Evolutionary conservation across 2,329 filamentous ascomycete genomes (phyloP), one percentile per base, ranked within the genome.

Genomic region (Diaporthe humulicola): DNA sequence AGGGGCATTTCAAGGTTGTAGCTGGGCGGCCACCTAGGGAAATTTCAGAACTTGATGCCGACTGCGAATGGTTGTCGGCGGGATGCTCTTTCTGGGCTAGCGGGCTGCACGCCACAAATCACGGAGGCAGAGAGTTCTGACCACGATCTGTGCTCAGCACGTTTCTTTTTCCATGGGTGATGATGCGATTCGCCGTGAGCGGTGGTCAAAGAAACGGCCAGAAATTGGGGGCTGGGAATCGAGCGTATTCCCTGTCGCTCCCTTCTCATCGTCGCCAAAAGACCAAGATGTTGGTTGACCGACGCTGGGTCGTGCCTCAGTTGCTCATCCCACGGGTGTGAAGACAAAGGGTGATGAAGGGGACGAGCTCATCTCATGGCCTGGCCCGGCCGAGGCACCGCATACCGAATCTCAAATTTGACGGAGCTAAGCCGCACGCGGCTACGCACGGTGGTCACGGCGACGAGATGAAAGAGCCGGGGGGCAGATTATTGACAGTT

Each of bases 361-460:
- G 45, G 64, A 52, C 45, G 45, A 52, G 36, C 64, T 67, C 45
- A 40, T 69, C 48, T 67, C 61, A 19, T 28, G 45, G 69, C 40
- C 54, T 48, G 30, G 38, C 54, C 38, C 42, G n/a, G 56, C 30
- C 42, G 36, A 71, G 42, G 42, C 14, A 38, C 30, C 15, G 10
- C 57, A 50, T 61, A 42, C 38, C n/a, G 38, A 28, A 61, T 61
- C 15, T 4, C 40, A 64, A 45, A 48, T 48, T 64, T 52, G 56
- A 54, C 38, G 28, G 52, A 48, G 50, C 50, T 58, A 70, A 30
- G 30, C 52, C 50, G 38, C 52, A 58, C 25, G 14, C 67, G 50
- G 67, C 58, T 48, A 70, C 67, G 54, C 67, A 70, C 57, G 70
- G 70, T 60, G 45, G 56, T 48, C 45, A 28, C 56, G 56, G 33